Base-by-base conservation (phyloP, 1,139 yeast species). In the Yamadazyma conglobata region DNA sequence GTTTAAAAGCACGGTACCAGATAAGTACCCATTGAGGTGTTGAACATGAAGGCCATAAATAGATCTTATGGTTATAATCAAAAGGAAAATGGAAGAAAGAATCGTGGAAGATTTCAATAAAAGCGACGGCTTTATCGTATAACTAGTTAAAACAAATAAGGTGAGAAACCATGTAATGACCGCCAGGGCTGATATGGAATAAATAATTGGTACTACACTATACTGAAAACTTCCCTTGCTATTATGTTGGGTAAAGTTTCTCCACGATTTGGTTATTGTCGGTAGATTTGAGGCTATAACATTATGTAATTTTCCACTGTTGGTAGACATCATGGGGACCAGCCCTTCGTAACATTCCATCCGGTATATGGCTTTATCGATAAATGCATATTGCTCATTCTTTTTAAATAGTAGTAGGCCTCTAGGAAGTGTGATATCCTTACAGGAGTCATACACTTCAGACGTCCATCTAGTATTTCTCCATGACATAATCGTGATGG, bases 151-250 rank as follows among this genome's bases (percentile, higher is more conserved):
- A 11, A 81, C 77, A 31, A 80, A 70, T 4, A 82, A 53, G 1
- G 88, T 77, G 20, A 83, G 55, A 39, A 79, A 76, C 59, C 82
- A 64, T 6, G 82, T 74, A 8, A 82, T 69, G 11, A 81, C 81
- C 10, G 83, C 76, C 52, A 80, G 79, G 1, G 79, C 71, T 8
- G 86, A 70, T 15, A 82, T 54, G 0, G 84, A 72, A 47, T 79
- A 77, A 1, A 81, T 58, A 20, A 79, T 66, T 0, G 88, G 74
- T 30, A 72, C 81, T 15, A 79, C 64, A 34, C 82, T 70, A 44
- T 73, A 74, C 16, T 68, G 58, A 50, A 75, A 80, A 3, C 67
- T 46, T 0, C 83, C 79, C 15, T 54, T 40, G 7, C 48, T 46
- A 20, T 50, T 51, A 18, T 44, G 31, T 9, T 33, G 42, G 4